Percentiles rank a stretch among this genome's conserved stretches.
Evolutionary conservation across 208 protist species (phyloP).

Genomic region (Trypanosoma mega): DNA sequence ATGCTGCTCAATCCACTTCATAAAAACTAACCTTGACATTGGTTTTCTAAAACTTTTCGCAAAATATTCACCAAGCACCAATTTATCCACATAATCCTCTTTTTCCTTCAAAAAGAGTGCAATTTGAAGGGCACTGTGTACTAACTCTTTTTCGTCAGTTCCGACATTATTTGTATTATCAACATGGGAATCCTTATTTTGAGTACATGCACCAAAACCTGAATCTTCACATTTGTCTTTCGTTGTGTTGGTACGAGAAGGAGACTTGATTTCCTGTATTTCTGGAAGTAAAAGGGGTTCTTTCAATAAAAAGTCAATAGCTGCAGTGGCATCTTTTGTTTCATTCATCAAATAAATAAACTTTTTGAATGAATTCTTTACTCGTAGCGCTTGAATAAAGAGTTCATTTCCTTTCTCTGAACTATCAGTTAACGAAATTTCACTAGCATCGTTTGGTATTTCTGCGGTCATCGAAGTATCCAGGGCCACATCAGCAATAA

Average conservation of each 20-base stretch:
- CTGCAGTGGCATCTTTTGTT: slow-evolving; percentile 35
- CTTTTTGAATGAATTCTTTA: slow-evolving; percentile 71
- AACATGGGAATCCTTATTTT: slow-evolving; percentile 15
- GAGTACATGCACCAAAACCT: not conserved
- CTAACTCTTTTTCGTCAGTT: not conserved
- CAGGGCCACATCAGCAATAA: not conserved
- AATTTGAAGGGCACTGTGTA: slow-evolving; percentile 22
- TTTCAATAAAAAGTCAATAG: slow-evolving; percentile 51
- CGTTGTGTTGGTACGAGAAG: not conserved
- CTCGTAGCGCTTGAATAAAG: slow-evolving; percentile 51
- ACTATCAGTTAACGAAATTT: not conserved
- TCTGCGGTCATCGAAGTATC: not conserved
- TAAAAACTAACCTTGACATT: slow-evolving; percentile 52
- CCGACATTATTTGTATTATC: slow-evolving; percentile 7
- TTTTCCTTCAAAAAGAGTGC: slow-evolving; percentile 61
- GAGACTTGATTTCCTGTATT: not conserved
- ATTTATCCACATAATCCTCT: slow-evolving; percentile 78
- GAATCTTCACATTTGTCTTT: not conserved
- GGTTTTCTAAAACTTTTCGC: slow-evolving; percentile 67
- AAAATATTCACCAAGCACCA: slow-evolving; percentile 84
- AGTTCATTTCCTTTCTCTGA: slow-evolving; percentile 22
- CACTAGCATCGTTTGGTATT: slow-evolving; percentile 8
- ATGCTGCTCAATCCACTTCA: slow-evolving; percentile 82
- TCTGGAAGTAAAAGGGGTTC: slow-evolving; percentile 18
- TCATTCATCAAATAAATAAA: slow-evolving; percentile 77